Base-by-base conservation (phyloP, 805 yeast genomes). In the Nakazawaea wyomingensis region DNA sequence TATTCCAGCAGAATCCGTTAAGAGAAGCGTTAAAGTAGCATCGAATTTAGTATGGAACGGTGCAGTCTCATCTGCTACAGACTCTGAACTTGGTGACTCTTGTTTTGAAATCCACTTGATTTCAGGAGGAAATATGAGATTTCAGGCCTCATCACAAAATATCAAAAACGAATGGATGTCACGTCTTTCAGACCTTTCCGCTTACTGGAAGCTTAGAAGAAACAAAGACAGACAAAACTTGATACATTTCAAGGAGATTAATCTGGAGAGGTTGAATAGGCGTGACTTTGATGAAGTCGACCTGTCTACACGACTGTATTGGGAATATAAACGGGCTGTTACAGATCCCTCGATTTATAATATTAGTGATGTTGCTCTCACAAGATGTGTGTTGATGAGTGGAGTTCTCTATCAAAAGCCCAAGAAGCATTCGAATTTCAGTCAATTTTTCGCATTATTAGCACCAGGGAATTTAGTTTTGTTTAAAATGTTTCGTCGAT, bases 331-430 rank as follows among this genome's bases (percentile, higher is more conserved):
- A 9, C 60, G 66, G 17, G 83, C 78, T 0, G 31, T 56, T 1
- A 76, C 87, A 0, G 80, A 82, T 50, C 67, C 82, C 0, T 47
- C 48, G 8, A 57, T 78, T 3, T 76, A 76, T 54, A 76, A 78
- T 48, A 71, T 80, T 17, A 76, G 82, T 9, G 65, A 80, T 3
- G 57, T 78, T 39, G 69, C 91, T 0, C 67, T 82, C 61, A 71
- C 79, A 20, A 74, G 79, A 13, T 71, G 82, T 9, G 61, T 90
- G 3, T 62, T 82, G 18, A 70, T 70, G 62, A 72, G 78, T 46
- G 96, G 96, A 0, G 60, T 68, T 26, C 57, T 91, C 20, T 89
- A 74, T 55, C 78, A 78, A 50, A 90, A 89, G 53, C 70, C 77
- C 3, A 77, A 74, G 45, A 85, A 80, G 55, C 89, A 83, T 55